Conservation (phyloP, 148 eudicot species). For the Chenopodium formosanum region DNA sequence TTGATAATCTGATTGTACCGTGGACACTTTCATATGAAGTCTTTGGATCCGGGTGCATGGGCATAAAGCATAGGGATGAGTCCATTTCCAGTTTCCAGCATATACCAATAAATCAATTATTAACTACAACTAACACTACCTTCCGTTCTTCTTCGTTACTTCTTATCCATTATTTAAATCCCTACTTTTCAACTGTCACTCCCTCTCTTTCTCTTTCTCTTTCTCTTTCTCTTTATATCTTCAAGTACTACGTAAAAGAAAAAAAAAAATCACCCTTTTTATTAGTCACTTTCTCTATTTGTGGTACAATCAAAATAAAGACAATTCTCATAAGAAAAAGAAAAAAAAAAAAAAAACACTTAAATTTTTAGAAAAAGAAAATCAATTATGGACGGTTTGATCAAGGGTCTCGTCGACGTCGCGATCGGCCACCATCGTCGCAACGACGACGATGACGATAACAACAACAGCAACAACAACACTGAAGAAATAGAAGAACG, state of each 20-base stretch:
- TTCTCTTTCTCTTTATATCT: no score
- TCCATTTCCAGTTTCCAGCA: not conserved
- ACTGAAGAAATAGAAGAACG: constrained; percentile 45
- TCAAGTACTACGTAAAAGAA: no score
- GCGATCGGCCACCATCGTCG: constrained; percentile 40
- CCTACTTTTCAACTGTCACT: constrained; percentile 20
- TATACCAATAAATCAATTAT: not conserved
- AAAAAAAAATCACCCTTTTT: no score
- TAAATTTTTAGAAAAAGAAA: not conserved
- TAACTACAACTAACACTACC: not conserved
- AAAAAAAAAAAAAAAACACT: not conserved
- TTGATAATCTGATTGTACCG: no score
- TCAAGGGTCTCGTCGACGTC: constrained; percentile 63
- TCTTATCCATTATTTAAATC: not conserved
- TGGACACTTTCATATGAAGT: no score
- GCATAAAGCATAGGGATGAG: not conserved
- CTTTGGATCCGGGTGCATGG: not conserved
- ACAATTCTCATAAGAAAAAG: not conserved
- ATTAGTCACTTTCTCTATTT: no score
- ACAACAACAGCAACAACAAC: constrained; percentile 19
- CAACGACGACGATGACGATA: constrained; percentile 18
- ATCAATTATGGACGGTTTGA: constrained; percentile 56
- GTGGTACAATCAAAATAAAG: not conserved
- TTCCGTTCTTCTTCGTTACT: not conserved
- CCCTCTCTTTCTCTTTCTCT: not conserved